These are phyloP conservation scores for Colletotrichum horii DNA, from an alignment of 2,329 filamentous ascomycete genomes.

Conservation along the genomic window DNA sequence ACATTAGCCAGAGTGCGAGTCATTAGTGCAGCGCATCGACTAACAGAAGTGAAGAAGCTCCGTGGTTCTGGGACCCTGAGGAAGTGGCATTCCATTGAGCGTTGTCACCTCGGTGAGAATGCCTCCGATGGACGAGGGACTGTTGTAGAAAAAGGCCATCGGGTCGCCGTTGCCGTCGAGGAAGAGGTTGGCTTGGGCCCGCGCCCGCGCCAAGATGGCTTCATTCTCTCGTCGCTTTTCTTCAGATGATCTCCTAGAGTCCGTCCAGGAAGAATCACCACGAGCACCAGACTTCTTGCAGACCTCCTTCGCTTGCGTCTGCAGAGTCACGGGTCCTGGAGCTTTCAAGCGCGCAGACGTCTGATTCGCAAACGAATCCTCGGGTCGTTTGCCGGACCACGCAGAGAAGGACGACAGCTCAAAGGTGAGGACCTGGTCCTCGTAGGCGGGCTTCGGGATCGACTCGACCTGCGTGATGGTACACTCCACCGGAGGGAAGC, in stretches of 20 bases:
- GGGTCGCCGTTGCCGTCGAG: slow-evolving; percentile 26
- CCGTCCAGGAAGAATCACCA: neutral
- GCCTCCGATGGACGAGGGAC: slow-evolving; percentile 21
- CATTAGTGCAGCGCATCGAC: neutral
- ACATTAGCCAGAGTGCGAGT: neutral
- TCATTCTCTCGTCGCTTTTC: neutral
- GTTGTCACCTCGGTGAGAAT: slow-evolving; percentile 33
- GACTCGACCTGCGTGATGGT: slow-evolving; percentile 5
- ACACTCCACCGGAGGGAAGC: slow-evolving; percentile 23
- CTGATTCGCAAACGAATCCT: neutral
- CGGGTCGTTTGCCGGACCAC: neutral
- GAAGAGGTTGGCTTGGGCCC: slow-evolving; percentile 8
- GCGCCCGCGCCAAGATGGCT: neutral
- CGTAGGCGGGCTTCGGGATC: slow-evolving; percentile 3
- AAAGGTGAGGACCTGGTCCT: slow-evolving; percentile 16
- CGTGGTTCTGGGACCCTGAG: slow-evolving; percentile 24
- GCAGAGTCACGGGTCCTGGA: neutral
- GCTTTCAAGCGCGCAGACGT: neutral
- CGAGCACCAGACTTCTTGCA: neutral
- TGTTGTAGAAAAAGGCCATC: slow-evolving; percentile 21
- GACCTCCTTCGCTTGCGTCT: neutral
- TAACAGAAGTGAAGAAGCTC: slow-evolving; percentile 33
- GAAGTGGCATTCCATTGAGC: slow-evolving; percentile 40
- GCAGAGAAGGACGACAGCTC: slow-evolving; percentile 1
- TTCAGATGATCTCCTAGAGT: neutral